Evolutionary conservation across 257 asterid genomes (phyloP), one percentile per base, ranked within the genome.

Genomic region (Przewalskia tangutica): DNA sequence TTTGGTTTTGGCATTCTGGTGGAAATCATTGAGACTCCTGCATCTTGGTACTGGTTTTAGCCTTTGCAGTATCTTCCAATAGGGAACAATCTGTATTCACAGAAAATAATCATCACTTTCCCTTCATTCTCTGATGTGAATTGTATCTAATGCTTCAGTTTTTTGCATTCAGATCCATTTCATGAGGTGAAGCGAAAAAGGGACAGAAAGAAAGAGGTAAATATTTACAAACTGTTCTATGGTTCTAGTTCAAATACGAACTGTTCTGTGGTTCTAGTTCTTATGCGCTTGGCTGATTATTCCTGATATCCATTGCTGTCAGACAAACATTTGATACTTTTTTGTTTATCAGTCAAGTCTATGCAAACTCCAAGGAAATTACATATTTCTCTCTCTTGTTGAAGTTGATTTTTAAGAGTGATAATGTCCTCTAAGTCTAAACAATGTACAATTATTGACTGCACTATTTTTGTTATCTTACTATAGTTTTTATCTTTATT

Each of bases 111-210:
- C 68, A 23, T 75, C 20, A 50, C 7, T 75, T 4, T 81, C 82
- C 17, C 53, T 51, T 46, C 55, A 27, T 42, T 44, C 65, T 80
- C 23, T 36, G 27, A 14, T 79, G 76, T 58, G 46, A n/a, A 42
- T 23, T 8, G 13, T 32, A 48, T 34, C 62, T 75, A 75, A 75
- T 73, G 23, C 46, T 48, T 75, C 44, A 75, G 42, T 44, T 75
- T 75, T 55, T 23, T 75, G 40, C 55, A 36, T 82, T 82, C 94
- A 95, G 99, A 92, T 87, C 97, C 97, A 83, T 95, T 94, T 86
- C 99, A 91, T 71, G 97, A 94, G 91, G 99, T 95, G 91, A 94
- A 85, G 94, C 91, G 98, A 80, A 94, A 86, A 87, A 90, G 88
- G 82, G 97, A 94, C 89, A 86, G 92, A 87, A 95, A 85, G 86